A percentile compares a stretch with the other conserved stretches of the same genome.
Evolutionary conservation across 257 asterid genomes (phyloP).

Genomic region (Paulownia fortunei): DNA sequence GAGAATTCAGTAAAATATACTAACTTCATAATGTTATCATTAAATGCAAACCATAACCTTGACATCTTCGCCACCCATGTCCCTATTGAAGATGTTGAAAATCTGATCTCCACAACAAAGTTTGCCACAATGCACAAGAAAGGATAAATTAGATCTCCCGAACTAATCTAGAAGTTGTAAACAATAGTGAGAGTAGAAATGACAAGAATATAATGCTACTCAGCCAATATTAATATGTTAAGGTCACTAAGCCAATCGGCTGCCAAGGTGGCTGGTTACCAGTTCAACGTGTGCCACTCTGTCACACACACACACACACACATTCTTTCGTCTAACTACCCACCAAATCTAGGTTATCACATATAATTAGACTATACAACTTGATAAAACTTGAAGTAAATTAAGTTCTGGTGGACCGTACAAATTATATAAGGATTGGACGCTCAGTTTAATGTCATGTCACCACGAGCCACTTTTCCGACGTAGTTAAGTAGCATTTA

Average conservation of each 20-base stretch:
- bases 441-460: background rate
- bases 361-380: background rate
- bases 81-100: slow-evolving; percentile 58
- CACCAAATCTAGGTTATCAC: slow-evolving; percentile 6
- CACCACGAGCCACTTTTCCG: background rate
- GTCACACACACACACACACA: background rate
- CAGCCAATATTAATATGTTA: slow-evolving; percentile 6
- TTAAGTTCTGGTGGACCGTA: background rate
- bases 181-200: slow-evolving; percentile 9
- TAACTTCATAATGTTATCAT: slow-evolving; percentile 31
- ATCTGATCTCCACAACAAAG: slow-evolving; percentile 55
- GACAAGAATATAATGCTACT: slow-evolving; percentile 9
- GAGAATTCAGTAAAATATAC: slow-evolving; percentile 32
- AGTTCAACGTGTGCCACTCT: background rate
- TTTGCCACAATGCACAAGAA: slow-evolving; percentile 32
- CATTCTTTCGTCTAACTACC: background rate
- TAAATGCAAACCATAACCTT: slow-evolving; percentile 57
- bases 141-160: slow-evolving; percentile 31
- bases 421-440: background rate
- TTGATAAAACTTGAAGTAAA: background rate
- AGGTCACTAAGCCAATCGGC: slow-evolving; percentile 20
- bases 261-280: background rate
- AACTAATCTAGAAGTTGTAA: slow-evolving; percentile 22
- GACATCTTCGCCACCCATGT: slow-evolving; percentile 80
- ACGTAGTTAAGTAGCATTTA: background rate